phyloP scores from a whole-genome alignment of 164 flowering plant genomes.

The Umbilicus rupestris region DNA sequence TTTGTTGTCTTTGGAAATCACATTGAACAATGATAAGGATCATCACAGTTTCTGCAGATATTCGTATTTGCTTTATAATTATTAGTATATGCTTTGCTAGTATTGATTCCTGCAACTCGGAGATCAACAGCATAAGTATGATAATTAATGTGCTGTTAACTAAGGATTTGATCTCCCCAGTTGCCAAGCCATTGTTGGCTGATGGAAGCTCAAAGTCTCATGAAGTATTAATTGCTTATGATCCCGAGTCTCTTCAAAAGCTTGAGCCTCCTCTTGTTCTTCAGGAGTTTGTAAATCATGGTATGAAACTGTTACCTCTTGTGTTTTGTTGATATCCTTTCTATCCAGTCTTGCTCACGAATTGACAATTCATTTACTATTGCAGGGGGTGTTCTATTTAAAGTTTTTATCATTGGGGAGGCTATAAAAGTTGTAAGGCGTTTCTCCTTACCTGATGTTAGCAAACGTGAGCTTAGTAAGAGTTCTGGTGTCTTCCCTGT shows the following conservation, averaged over 20 bases:
- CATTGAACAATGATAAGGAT: neutral
- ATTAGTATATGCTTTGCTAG: neutral
- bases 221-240: conserved; percentile 82
- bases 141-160: neutral
- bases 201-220: conserved; percentile 87
- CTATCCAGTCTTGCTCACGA: neutral
- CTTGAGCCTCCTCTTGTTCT: conserved; percentile 93
- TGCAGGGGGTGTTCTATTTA: conserved; percentile 88
- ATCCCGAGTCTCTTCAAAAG: conserved; percentile 59
- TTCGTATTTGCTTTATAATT: neutral
- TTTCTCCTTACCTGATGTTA: conserved; percentile 84
- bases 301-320: conserved; percentile 24
- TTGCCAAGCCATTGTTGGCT: conserved; percentile 82
- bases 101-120: neutral
- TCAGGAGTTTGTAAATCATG: conserved; percentile 97
- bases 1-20: neutral
- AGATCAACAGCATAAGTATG: neutral
- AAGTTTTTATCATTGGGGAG: conserved; percentile 89
- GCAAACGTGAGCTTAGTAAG: conserved; percentile 41
- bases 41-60: neutral
- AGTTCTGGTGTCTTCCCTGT: conserved; percentile 66
- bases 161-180: conserved; percentile 30
- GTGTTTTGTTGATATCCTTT: neutral
- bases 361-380: neutral
- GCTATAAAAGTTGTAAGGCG: conserved; percentile 85